Evolutionary conservation across 805 yeast genomes (phyloP).

Genomic region (Saccharomycopsis javanensis): DNA sequence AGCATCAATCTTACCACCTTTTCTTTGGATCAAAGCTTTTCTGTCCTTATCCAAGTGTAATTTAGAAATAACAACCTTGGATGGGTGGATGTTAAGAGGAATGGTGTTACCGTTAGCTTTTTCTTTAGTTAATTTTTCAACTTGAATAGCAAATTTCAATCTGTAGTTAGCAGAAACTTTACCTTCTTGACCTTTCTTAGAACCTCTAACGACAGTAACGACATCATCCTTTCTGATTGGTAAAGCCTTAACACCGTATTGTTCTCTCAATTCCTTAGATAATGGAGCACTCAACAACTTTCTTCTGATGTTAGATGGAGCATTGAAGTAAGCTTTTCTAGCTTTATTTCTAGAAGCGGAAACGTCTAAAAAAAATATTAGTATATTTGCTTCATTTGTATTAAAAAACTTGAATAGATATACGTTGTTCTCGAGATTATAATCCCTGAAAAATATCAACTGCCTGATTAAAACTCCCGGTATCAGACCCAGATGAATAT

Average conservation of each 20-base stretch:
- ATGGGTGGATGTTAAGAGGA: conserved; percentile 96
- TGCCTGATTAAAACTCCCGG: too few relatives aligned
- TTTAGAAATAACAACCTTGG: conserved; percentile 98
- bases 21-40: conserved; percentile 93
- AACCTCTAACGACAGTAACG: conserved; percentile 94
- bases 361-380: conserved; percentile 55
- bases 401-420: background rate
- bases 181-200: conserved; percentile 99
- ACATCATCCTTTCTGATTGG: conserved; percentile 98
- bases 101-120: conserved; percentile 96
- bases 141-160: conserved; percentile 92
- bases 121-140: conserved; percentile 95
- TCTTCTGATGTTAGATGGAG: conserved; percentile 95
- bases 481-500: too few relatives aligned
- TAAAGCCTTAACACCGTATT: conserved; percentile 90
- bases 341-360: conserved; percentile 98
- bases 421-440: background rate
- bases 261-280: conserved; percentile 96
- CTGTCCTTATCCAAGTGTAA: conserved; percentile 98
- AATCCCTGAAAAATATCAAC: background rate
- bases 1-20: conserved; percentile 86
- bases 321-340: conserved; percentile 99
- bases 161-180: conserved; percentile 97
- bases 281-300: conserved; percentile 94
- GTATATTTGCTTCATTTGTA: conserved; percentile 3